phyloP scores from a whole-genome alignment of 768 basidiomycete species.

The Podaxis mareebaensis region DNA sequence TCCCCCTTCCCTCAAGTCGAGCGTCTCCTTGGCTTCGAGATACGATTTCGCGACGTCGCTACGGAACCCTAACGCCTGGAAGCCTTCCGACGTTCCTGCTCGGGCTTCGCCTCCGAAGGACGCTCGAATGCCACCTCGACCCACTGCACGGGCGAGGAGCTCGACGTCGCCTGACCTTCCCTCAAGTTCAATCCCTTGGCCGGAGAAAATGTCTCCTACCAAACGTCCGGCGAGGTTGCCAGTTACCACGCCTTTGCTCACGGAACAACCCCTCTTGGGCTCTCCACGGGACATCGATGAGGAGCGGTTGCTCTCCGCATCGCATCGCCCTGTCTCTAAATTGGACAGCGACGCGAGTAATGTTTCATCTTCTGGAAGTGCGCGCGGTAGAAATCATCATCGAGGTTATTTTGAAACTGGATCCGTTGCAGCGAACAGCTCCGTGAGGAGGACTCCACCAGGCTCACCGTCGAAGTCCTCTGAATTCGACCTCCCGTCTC shows the following conservation, averaged over 20 bases:
- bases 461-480: constrained; percentile 37
- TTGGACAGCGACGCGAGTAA: constrained; percentile 31
- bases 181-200: constrained; percentile 44
- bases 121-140: constrained; percentile 45
- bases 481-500: constrained; percentile 1
- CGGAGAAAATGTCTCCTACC: constrained; percentile 25
- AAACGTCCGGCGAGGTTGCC: constrained; percentile 14
- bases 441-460: constrained; percentile 47
- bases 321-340: constrained; percentile 24
- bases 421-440: constrained; percentile 26
- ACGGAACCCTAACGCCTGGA: constrained; percentile 38
- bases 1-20: constrained; percentile 34
- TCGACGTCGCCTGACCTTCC: constrained; percentile 17
- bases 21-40: constrained; percentile 47
- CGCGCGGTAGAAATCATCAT: constrained; percentile 48
- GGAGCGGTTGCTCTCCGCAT: constrained; percentile 27
- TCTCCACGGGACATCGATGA: constrained; percentile 52
- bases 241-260: constrained; percentile 6
- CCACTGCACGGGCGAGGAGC: neutral
- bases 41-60: constrained; percentile 59
- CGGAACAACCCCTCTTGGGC: constrained; percentile 33
- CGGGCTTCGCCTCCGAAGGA: constrained; percentile 21
- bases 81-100: constrained; percentile 3
- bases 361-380: constrained; percentile 21
- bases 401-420: constrained; percentile 55